Evolutionary conservation across 352 stramenopile genomes (phyloP).

Genomic region (Phytophthora tentaculata): DNA sequence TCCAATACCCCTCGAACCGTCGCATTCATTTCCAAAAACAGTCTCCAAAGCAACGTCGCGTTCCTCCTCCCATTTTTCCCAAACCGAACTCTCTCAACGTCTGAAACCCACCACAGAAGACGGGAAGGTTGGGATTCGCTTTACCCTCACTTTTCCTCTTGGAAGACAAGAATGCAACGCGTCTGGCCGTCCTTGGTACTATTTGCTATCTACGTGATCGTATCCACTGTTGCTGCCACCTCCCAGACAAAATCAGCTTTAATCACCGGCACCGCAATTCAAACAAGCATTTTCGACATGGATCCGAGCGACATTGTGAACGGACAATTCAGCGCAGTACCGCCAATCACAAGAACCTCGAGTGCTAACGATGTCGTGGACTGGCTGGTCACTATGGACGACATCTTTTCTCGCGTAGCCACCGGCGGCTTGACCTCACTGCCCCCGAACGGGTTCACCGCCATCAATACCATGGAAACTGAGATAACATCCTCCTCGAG

Average conservation of each 20-base stretch:
- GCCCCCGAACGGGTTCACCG: slow-evolving; percentile 38
- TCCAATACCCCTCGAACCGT: no score
- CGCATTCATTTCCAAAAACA: neutral
- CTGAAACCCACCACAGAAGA: neutral
- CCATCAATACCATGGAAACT: slow-evolving; percentile 42
- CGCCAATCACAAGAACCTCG: slow-evolving; percentile 35
- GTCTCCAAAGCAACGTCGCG: neutral
- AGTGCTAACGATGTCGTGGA: slow-evolving; percentile 15
- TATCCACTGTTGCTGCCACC: slow-evolving; percentile 5
- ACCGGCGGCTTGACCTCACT: slow-evolving; percentile 45
- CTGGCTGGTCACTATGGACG: slow-evolving; percentile 48
- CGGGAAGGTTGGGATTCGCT: neutral
- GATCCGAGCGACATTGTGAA: slow-evolving; percentile 38
- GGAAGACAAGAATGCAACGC: slow-evolving; percentile 25
- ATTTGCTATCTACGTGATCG: slow-evolving; percentile 4
- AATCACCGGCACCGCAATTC: slow-evolving; percentile 11
- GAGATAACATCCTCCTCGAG: slow-evolving; percentile 28
- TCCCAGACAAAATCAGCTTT: slow-evolving; percentile 7
- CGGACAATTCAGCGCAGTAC: slow-evolving; percentile 41
- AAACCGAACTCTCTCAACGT: no score
- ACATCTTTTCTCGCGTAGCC: slow-evolving; percentile 54
- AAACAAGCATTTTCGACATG: slow-evolving; percentile 11
- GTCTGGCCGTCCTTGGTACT: slow-evolving; percentile 7
- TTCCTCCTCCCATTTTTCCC: slow-evolving; percentile 13
- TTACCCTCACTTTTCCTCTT: slow-evolving; percentile 10